Conservation (phyloP, 192 early-diverging fungal genomes). For the Glomus cerebriforme region DNA sequence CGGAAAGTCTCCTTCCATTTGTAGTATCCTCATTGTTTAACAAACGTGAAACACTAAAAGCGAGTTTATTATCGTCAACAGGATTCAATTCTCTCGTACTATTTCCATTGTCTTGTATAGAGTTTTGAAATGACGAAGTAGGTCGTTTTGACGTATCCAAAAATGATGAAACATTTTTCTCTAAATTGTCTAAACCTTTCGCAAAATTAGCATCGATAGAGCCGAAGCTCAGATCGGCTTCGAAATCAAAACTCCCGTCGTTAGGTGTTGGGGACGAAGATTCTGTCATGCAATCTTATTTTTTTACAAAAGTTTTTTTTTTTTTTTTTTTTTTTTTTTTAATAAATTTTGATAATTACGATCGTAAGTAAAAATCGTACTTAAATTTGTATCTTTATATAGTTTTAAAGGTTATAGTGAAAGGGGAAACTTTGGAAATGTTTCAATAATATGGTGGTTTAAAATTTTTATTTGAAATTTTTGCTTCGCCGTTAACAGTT, state of each 20-base stretch:
- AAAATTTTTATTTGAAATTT: no score
- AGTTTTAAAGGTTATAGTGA: no score
- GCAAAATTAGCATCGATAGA: slow-evolving; percentile 15
- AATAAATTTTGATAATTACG: no score
- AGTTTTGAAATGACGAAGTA: neutral
- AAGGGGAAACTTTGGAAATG: no score
- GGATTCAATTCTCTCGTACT: neutral
- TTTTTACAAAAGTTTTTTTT: no score
- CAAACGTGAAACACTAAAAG: neutral
- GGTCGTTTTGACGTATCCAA: neutral
- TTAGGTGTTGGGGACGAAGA: neutral
- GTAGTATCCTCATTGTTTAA: neutral
- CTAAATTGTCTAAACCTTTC: slow-evolving; percentile 1
- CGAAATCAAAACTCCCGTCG: neutral
- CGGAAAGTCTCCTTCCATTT: neutral
- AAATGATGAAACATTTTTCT: slow-evolving; percentile 15
- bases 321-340: no score
- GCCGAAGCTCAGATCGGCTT: neutral
- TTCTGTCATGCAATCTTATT: neutral
- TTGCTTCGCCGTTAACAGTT: no score
- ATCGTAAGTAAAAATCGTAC: no score
- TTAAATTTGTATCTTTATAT: no score
- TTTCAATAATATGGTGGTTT: no score
- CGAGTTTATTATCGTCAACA: neutral
- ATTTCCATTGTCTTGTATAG: neutral